Evolutionary conservation across 495 filamentous ascomycete genomes (phyloP).

Genomic region (Neurospora discreta): DNA sequence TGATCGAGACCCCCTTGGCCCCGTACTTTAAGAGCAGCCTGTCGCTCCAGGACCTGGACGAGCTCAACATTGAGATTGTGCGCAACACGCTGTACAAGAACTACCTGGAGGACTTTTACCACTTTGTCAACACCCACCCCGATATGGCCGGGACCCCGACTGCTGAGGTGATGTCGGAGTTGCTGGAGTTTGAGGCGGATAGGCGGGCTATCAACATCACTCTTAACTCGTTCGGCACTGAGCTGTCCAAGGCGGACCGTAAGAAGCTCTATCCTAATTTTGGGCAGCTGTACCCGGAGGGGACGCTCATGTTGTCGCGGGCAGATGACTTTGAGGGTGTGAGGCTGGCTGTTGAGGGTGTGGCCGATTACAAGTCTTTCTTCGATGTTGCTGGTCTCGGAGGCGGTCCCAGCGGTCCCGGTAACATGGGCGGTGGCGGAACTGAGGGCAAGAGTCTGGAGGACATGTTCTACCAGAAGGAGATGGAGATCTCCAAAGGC

Average conservation of each 20-base stretch:
- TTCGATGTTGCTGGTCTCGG: conserved; percentile 86
- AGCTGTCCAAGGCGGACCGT: conserved; percentile 84
- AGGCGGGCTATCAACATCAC: conserved; percentile 98
- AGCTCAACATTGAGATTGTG: conserved; percentile 98
- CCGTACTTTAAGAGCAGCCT: conserved; percentile 95
- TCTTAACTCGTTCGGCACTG: conserved; percentile 95
- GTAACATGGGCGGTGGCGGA: conserved; percentile 70
- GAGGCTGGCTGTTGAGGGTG: conserved; percentile 79
- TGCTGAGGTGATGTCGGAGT: conserved; percentile 85
- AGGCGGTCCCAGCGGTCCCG: conserved; percentile 58
- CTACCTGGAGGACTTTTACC: conserved; percentile 95
- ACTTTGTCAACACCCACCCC: conserved; percentile 76
- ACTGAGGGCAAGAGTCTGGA: conserved; percentile 83
- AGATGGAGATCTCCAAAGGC: conserved; percentile 94
- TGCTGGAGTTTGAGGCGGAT: conserved; percentile 94
- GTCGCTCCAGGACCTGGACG: conserved; percentile 91
- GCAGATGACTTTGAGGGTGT: conserved; percentile 94
- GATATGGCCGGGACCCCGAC: conserved; percentile 83
- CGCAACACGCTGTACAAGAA: conserved; percentile 99
- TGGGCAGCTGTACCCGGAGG: conserved; percentile 84
- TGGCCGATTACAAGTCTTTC: conserved; percentile 83
- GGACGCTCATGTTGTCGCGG: conserved; percentile 85
- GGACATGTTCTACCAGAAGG: conserved; percentile 97
- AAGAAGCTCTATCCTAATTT: conserved; percentile 95
- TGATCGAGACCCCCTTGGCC: conserved; percentile 92